Evolutionary conservation across 805 yeast species (phyloP).

Genomic region (Wickerhamomyces hampshirensis): DNA sequence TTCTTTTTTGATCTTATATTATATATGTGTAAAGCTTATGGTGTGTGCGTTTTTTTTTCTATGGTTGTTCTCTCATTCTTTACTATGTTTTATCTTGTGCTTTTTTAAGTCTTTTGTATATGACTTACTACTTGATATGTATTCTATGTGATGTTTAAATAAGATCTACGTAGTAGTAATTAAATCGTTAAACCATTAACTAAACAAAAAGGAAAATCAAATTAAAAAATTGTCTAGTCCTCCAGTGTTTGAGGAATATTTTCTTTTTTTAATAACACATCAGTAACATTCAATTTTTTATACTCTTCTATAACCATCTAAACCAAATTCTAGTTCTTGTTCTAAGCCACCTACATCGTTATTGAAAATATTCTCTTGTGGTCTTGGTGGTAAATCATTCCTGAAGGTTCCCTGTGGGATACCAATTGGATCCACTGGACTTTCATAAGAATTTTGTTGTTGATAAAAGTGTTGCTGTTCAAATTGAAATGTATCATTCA

Average conservation of each 20-base stretch:
- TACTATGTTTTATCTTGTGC: neutral
- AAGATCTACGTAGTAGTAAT: no score
- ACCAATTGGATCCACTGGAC: slow-evolving; percentile 32
- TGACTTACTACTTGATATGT: no score
- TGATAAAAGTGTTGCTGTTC: slow-evolving; percentile 12
- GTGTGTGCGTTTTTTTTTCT: neutral
- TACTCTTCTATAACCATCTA: slow-evolving; percentile 34
- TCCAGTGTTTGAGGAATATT: no score
- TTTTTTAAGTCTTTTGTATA: neutral
- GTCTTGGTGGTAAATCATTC: slow-evolving; percentile 55
- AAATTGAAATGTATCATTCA: slow-evolving; percentile 4
- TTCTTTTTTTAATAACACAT: no score
- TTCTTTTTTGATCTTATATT: neutral
- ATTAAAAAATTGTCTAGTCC: no score
- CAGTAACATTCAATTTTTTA: no score
- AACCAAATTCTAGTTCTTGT: slow-evolving; percentile 61
- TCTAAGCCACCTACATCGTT: slow-evolving; percentile 42
- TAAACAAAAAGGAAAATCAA: no score
- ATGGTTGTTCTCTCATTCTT: neutral
- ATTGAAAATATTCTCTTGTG: slow-evolving; percentile 40
- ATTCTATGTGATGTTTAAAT: no score
- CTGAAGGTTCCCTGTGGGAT: slow-evolving; percentile 44
- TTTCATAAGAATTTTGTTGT: slow-evolving; percentile 19
- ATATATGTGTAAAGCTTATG: no score
- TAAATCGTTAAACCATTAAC: no score